Percentiles rank a stretch among this genome's conserved stretches.
phyloP scores from a whole-genome alignment of 2,329 filamentous ascomycete genomes.

The Trichoderma lentiforme region DNA sequence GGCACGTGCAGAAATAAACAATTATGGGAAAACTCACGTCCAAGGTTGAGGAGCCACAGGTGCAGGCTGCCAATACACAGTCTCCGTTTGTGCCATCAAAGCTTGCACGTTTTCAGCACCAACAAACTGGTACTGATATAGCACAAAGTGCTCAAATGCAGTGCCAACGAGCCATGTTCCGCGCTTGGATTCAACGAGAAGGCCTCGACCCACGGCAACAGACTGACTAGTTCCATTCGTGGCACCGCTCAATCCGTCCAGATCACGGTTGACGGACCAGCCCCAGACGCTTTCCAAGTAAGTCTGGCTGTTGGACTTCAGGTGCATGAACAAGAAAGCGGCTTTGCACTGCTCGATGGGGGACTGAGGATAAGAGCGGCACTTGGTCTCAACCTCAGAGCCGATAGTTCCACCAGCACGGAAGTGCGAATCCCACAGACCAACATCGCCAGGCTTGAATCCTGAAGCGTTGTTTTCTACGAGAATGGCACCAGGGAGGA shows the following conservation, averaged over 20 bases:
- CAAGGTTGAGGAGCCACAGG: slow-evolving; percentile 39
- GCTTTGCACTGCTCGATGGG: slow-evolving; percentile 38
- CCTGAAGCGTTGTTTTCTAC: slow-evolving; percentile 58
- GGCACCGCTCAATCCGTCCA: slow-evolving; percentile 37
- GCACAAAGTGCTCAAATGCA: slow-evolving; percentile 47
- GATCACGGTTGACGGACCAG: slow-evolving; percentile 45
- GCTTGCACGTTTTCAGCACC: slow-evolving; percentile 43
- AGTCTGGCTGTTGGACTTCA: slow-evolving; percentile 42
- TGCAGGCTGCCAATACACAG: slow-evolving; percentile 39
- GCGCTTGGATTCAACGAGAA: slow-evolving; percentile 43
- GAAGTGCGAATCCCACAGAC: slow-evolving; percentile 43
- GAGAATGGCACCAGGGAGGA: slow-evolving; percentile 64
- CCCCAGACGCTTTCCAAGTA: slow-evolving; percentile 55
- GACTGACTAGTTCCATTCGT: slow-evolving; percentile 26
- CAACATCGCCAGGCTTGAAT: slow-evolving; percentile 42
- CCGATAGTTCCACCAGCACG: slow-evolving; percentile 41
- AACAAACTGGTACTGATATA: slow-evolving; percentile 53
- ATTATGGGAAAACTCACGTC: slow-evolving; percentile 20
- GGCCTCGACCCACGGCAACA: slow-evolving; percentile 42
- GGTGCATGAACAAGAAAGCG: slow-evolving; percentile 46
- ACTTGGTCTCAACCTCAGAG: slow-evolving; percentile 18
- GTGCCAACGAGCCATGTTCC: slow-evolving; percentile 53
- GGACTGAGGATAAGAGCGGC: slow-evolving; percentile 26
- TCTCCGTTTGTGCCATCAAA: slow-evolving; percentile 45
- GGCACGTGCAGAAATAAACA: neutral